Percentiles rank a stretch among this genome's conserved stretches.
Evolutionary conservation across 805 yeast species (phyloP).

Genomic region (Alloascoidea africana): DNA sequence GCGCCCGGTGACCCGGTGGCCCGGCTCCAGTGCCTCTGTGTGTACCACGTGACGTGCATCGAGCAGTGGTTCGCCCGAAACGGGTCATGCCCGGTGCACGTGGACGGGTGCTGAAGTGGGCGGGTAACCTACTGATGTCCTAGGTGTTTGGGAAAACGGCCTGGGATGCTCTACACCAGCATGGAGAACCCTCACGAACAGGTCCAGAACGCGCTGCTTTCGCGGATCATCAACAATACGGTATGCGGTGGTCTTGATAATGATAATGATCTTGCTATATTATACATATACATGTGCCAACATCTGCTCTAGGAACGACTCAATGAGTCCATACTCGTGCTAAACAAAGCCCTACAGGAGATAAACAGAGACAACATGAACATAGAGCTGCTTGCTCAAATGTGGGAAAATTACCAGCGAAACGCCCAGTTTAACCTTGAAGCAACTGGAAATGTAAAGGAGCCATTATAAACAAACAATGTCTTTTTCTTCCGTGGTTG

Average conservation of each 20-base stretch:
- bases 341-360: slow-evolving; percentile 42
- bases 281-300: slow-evolving; percentile 4
- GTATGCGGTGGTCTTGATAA: slow-evolving; percentile 26
- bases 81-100: slow-evolving; percentile 79
- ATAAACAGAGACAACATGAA: slow-evolving; percentile 55
- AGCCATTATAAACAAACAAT: background rate
- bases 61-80: slow-evolving; percentile 80
- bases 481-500: too few relatives aligned
- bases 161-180: too few relatives aligned
- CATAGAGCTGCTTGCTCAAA: slow-evolving; percentile 53
- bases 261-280: background rate
- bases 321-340: slow-evolving; percentile 51
- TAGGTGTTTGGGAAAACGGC: too few relatives aligned
- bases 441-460: slow-evolving; percentile 30
- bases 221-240: slow-evolving; percentile 64
- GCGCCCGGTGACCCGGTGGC: slow-evolving; percentile 81
- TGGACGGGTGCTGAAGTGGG: too few relatives aligned
- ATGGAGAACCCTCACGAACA: slow-evolving; percentile 87
- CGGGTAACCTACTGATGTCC: too few relatives aligned
- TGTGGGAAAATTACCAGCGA: slow-evolving; percentile 66
- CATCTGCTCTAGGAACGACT: slow-evolving; percentile 46
- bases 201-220: slow-evolving; percentile 58
- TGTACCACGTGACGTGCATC: slow-evolving; percentile 85
- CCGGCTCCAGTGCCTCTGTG: slow-evolving; percentile 84
- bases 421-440: slow-evolving; percentile 57